These are phyloP conservation scores for Tolypocladium paradoxum DNA, from an alignment of 2,329 filamentous ascomycete genomes.

Conservation along the genomic window DNA sequence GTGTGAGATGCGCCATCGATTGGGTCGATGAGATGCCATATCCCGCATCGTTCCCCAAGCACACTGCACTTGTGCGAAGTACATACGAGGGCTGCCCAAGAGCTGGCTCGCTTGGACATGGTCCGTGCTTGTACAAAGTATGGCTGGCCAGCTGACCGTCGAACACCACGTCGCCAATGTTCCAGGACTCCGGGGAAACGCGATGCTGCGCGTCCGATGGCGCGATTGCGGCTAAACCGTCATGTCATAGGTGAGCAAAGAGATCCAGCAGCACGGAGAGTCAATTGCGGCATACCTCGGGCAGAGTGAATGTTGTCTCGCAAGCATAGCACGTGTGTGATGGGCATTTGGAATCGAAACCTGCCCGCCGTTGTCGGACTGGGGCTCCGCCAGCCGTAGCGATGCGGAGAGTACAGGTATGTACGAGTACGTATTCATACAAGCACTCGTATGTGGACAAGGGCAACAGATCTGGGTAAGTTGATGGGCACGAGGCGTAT, in stretches of 20 bases:
- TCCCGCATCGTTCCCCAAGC: not conserved
- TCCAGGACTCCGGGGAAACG: not conserved
- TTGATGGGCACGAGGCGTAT: not conserved
- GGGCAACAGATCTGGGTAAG: not conserved
- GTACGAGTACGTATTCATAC: not conserved
- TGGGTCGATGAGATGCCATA: slow-evolving; percentile 21
- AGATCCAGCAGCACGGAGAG: not conserved
- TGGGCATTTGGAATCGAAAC: not conserved
- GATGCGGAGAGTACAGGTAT: not conserved
- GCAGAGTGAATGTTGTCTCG: not conserved
- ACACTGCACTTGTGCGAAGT: too few relatives aligned
- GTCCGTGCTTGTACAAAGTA: too few relatives aligned
- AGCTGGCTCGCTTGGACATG: too few relatives aligned
- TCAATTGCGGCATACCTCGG: not conserved
- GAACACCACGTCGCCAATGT: not conserved
- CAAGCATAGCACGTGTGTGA: not conserved
- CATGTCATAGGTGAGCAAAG: not conserved
- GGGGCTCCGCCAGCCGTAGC: not conserved
- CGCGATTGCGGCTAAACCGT: not conserved
- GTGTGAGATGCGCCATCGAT: slow-evolving; percentile 8
- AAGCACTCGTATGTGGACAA: not conserved
- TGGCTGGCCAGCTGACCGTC: too few relatives aligned
- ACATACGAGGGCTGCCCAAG: not conserved
- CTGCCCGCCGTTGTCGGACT: not conserved
- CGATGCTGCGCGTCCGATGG: not conserved